Evolutionary conservation across 2,329 filamentous ascomycete species (phyloP), one percentile per base, ranked within the genome.

Genomic region (Apiospora phragmitis): DNA sequence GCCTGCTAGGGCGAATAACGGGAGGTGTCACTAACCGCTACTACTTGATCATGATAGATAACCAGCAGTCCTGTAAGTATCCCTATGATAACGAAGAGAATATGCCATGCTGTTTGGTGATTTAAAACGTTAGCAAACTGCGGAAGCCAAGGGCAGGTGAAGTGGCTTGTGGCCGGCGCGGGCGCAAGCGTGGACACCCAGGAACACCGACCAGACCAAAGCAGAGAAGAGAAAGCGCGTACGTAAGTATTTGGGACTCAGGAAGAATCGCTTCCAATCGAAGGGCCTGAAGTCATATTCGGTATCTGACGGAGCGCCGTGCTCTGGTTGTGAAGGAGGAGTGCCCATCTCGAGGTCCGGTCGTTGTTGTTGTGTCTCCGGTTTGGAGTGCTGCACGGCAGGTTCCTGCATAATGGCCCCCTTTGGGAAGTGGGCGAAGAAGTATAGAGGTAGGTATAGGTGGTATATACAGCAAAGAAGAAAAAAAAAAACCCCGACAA

Each of bases 1-100:
- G 55, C 29, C 32, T 47, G 65, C 51, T n/a, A 12, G 66, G 41
- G 59, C 21, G 8, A 67, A 35, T 47, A 14, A 29, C 24, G 14
- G 16, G n/a, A 41, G 32, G 9, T 12, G 35, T 3, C 59, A 73
- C 75, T 38, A 73, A 82, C 80, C 8, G 75, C 72, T 49, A 83
- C 81, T 45, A 83, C 80, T 65, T 81, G 70, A 72, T 82, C 80
- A 71, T 83, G 81, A 24, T 80, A 75, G n/a, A 83, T 70, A 7
- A 80, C 79, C 49, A 83, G 76, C 16, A 82, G 73, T 26, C 78
- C 73, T 0, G 79, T 80, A 4, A 80, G 69, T 6, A 81, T 72
- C 18, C 76, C 51, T 26, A 80, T 73, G 18, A 79, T 68, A 16
- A 81, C 76, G 4, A 70, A 62, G 29, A 82, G 67, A 21, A 81